These are phyloP conservation scores for Backusella sp. DNA, from an alignment of 192 early-diverging fungal genomes.

Conservation along the genomic window DNA sequence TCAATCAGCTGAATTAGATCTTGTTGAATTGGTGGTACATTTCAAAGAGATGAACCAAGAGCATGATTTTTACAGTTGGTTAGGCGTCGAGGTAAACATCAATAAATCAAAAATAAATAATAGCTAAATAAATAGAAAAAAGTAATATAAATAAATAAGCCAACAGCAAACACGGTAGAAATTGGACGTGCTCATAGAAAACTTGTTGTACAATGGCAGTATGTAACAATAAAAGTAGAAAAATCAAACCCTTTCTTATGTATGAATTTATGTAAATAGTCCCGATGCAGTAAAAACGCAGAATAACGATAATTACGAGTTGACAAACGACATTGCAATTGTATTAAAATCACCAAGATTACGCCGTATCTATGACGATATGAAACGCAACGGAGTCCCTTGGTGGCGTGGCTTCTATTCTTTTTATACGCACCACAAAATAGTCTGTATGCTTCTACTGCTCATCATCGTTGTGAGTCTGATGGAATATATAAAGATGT, in stretches of 20 bases:
- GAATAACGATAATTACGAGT: background rate
- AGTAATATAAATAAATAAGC: background rate
- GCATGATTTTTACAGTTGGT: conserved; percentile 11
- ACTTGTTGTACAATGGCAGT: conserved; percentile 14
- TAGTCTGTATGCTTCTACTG: background rate
- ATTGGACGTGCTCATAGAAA: conserved; percentile 6
- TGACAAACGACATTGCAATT: background rate
- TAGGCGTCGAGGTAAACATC: conserved; percentile 1
- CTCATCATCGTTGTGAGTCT: no score
- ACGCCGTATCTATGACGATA: background rate
- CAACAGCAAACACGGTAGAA: background rate
- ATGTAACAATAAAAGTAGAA: background rate
- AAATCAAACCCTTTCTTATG: background rate
- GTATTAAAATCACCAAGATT: conserved; percentile 1
- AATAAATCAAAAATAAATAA: background rate
- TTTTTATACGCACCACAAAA: background rate
- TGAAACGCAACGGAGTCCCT: background rate
- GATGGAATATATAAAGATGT: conserved; percentile 3
- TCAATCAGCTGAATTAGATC: background rate
- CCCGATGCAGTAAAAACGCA: background rate
- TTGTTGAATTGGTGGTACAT: background rate
- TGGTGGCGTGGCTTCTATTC: background rate
- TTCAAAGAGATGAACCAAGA: background rate
- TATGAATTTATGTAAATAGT: background rate
- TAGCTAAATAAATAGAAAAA: background rate